These are phyloP conservation scores for Hippophae rhamnoides DNA, from an alignment of 306 rosid species.

Conservation along the genomic window DNA sequence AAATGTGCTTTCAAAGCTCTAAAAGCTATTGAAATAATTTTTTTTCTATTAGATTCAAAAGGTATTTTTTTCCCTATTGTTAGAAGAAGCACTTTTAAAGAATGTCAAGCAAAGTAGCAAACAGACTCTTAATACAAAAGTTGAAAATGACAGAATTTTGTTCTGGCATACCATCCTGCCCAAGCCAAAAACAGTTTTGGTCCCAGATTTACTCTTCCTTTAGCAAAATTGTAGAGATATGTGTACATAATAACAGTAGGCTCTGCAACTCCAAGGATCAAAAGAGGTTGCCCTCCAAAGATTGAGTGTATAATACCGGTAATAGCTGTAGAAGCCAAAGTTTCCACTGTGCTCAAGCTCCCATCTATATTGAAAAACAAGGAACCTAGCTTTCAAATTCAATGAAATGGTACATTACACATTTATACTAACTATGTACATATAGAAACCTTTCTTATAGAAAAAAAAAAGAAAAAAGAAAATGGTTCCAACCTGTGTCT, in stretches of 20 bases:
- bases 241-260: constrained; percentile 52
- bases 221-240: constrained; percentile 36
- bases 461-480: neutral
- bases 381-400: neutral
- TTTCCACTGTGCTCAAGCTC: constrained; percentile 40
- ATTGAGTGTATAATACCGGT: constrained; percentile 54
- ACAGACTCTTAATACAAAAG: no score
- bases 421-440: neutral
- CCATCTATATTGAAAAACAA: constrained; percentile 25
- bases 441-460: neutral
- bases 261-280: constrained; percentile 47
- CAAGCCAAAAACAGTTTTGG: constrained; percentile 38
- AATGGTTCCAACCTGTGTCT: constrained; percentile 32
- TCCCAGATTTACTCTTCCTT: constrained; percentile 21
- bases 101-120: no score
- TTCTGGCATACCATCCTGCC: constrained; percentile 41
- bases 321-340: constrained; percentile 45
- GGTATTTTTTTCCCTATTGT: no score
- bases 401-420: neutral
- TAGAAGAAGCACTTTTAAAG: no score
- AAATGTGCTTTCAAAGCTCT: no score
- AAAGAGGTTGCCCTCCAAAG: constrained; percentile 49
- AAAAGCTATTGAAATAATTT: no score
- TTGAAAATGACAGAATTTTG: no score
- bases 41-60: no score